Base-by-base conservation (phyloP, 2,329 filamentous ascomycete genomes). In the Pestalotiopsis sp. region DNA sequence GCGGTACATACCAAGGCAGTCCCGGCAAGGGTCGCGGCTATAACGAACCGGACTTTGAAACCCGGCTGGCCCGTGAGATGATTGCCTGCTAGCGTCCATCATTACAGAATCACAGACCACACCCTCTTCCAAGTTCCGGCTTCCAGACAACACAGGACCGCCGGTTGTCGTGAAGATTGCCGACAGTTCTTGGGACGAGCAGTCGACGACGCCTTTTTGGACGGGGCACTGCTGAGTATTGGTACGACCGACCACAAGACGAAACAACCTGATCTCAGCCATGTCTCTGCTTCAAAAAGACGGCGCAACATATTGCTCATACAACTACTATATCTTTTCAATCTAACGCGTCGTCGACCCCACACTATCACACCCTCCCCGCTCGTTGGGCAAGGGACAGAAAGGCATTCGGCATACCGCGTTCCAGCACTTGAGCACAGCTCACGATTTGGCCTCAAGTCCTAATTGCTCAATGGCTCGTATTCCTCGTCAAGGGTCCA, bases 401-500 rank as follows among this genome's bases (percentile, higher is more conserved):
- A 52, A 52, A 52, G 45, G 27, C 38, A 45, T 12, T 27, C 38
- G 60, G 23, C 23, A 59, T 27, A 23, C 57, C 23, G 57, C 23
- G 17, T 36, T 38, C 17, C 60, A n/a, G 17, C 40, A 64, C 25
- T 49, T 65, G 60, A 63, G 31, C 60, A 38, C 14, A 23, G 41
- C 62, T 56, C 49, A 56, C 20, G 36, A 38, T 23, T 66, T 67
- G 72, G 67, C 67, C 59, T 65, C 68, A 20, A 52, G 45, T 9
- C 72, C 68, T 75, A 71, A 75, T 75, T 75, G 73, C 69, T 66
- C 72, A 75, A 75, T 75, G 66, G 69, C 72, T 75, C 73, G 72
- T 74, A 75, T 74, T 70, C 70, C 68, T 68, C 67, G 57, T 69
- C 68, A 20, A 45, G 52, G 65, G 71, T 70, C 68, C 68, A 62